These are phyloP conservation scores for Skeletonema menzelii DNA, from an alignment of 108 stramenopile genomes.

Conservation along the genomic window DNA sequence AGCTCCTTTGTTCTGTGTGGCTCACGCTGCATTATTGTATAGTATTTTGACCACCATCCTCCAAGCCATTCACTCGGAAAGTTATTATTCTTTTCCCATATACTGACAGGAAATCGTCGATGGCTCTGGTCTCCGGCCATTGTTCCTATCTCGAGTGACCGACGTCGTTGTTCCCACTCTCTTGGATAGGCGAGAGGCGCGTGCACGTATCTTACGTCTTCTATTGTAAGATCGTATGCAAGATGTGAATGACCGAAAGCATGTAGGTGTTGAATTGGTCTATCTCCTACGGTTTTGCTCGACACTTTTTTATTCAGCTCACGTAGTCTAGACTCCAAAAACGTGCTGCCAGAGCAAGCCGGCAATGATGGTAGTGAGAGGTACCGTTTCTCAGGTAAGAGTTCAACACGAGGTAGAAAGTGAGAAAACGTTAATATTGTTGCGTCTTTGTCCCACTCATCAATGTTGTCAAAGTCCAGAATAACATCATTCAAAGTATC, in stretches of 20 bases:
- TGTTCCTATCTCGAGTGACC: constrained; percentile 41
- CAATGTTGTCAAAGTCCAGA: constrained; percentile 17
- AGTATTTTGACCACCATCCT: constrained; percentile 50
- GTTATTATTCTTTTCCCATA: constrained; percentile 17
- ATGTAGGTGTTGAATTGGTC: constrained; percentile 23
- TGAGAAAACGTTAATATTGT: constrained; percentile 39
- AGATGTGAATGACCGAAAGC: constrained; percentile 45
- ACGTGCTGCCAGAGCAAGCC: constrained; percentile 28
- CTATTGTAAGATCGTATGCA: constrained; percentile 33
- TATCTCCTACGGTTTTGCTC: background rate
- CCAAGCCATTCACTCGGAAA: constrained; percentile 39
- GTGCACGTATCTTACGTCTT: constrained; percentile 37
- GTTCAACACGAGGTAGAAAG: constrained; percentile 41
- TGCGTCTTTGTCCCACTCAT: background rate
- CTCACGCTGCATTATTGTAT: constrained; percentile 29
- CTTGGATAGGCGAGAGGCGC: constrained; percentile 45
- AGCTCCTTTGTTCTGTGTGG: constrained; percentile 34
- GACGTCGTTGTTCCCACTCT: constrained; percentile 42
- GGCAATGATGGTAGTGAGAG: constrained; percentile 35
- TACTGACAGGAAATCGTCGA: constrained; percentile 37
- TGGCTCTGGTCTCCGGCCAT: constrained; percentile 28
- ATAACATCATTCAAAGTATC: constrained; percentile 44
- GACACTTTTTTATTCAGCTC: background rate
- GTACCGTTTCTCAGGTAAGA: constrained; percentile 44
- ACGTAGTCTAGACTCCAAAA: constrained; percentile 29